phyloP scores from a whole-genome alignment of 2,329 filamentous ascomycete species.

The Emergomyces africanus region DNA sequence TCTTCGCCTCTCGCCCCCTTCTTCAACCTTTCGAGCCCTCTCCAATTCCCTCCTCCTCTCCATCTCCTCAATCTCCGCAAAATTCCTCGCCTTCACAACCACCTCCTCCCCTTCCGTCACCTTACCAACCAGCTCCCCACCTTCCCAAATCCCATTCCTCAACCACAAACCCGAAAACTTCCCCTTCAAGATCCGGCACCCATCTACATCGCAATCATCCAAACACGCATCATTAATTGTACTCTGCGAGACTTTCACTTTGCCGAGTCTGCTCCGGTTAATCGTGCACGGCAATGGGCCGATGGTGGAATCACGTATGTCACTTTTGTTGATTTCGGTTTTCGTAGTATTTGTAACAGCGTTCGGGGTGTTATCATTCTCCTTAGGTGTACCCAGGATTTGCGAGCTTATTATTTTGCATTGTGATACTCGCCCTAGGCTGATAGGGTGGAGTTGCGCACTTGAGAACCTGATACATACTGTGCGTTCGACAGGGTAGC shows the following conservation, averaged over 20 bases:
- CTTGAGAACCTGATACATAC: background rate
- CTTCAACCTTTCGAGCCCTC: background rate
- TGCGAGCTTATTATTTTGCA: background rate
- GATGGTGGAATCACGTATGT: background rate
- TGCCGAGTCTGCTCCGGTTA: background rate
- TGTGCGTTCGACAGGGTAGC: background rate
- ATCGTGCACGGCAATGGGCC: background rate
- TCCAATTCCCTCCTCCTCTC: background rate
- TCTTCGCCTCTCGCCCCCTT: background rate
- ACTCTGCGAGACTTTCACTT: background rate
- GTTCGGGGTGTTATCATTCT: background rate
- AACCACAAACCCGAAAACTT: slow-evolving; percentile 1
- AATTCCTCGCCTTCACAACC: background rate
- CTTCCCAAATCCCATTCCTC: slow-evolving; percentile 1
- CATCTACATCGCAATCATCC: background rate
- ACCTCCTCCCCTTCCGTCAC: background rate
- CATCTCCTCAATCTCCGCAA: background rate
- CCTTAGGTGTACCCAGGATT: background rate
- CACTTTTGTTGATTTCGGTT: background rate
- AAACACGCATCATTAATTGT: background rate
- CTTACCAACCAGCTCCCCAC: background rate
- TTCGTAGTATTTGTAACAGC: background rate
- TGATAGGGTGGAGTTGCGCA: background rate
- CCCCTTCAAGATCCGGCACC: background rate
- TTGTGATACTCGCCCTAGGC: background rate